Conservation (phyloP, 208 protist genomes). For the Phytomonas francai region DNA sequence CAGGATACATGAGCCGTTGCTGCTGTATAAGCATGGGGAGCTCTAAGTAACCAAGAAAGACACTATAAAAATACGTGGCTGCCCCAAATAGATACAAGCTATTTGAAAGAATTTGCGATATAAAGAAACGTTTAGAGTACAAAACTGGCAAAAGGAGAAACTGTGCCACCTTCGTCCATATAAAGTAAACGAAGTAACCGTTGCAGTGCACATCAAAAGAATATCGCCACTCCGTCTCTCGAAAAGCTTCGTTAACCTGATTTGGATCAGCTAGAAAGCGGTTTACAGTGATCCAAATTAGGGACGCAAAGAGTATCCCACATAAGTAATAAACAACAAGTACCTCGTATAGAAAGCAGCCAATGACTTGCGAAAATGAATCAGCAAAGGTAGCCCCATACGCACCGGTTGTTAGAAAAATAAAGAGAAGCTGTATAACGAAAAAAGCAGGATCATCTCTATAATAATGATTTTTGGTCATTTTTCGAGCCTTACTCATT, state of each 20-base stretch:
- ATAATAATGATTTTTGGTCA: slow-evolving; percentile 96
- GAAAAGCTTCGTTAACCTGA: slow-evolving; percentile 27
- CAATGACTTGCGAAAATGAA: slow-evolving; percentile 14
- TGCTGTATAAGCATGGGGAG: slow-evolving; percentile 84
- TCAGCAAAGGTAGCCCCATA: slow-evolving; percentile 32
- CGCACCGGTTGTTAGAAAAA: slow-evolving; percentile 52
- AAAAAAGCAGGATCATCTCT: slow-evolving; percentile 96
- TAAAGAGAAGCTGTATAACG: slow-evolving; percentile 86
- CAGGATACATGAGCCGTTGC: slow-evolving; percentile 85
- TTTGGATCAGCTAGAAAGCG: slow-evolving; percentile 13
- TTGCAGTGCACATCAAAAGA: slow-evolving; percentile 97
- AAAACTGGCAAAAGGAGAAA: slow-evolving; percentile 76
- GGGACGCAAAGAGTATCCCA: slow-evolving; percentile 63
- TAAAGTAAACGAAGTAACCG: slow-evolving; percentile 92
- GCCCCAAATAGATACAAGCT: slow-evolving; percentile 48
- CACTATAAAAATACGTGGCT: slow-evolving; percentile 83
- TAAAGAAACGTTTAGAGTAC: slow-evolving; percentile 5
- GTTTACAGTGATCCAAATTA: slow-evolving; percentile 57
- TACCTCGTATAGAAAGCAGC: slow-evolving; percentile 43
- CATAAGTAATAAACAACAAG: slow-evolving; percentile 67
- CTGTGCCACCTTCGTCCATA: slow-evolving; percentile 88
- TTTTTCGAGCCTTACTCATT: slow-evolving; percentile 83
- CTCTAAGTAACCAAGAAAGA: slow-evolving; percentile 90
- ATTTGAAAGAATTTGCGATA: slow-evolving; percentile 40
- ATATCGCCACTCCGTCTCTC: slow-evolving; percentile 92